Evolutionary conservation across 1,284 basidiomycete species (phyloP).

Genomic region (Tylopilus orsonianus): DNA sequence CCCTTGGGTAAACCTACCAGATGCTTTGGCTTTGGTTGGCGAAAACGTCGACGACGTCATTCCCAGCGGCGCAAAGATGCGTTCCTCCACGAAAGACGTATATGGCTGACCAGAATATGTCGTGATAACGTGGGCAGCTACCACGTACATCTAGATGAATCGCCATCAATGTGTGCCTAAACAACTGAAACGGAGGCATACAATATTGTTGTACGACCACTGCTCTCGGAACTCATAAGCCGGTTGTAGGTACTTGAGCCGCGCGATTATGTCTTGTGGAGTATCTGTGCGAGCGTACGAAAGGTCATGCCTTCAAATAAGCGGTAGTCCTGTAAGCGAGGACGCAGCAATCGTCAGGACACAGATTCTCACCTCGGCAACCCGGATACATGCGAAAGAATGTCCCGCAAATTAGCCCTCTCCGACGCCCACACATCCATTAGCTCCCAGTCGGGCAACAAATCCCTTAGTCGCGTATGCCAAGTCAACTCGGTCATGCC

Average conservation of each 20-base stretch:
- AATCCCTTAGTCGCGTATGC: conserved; percentile 36
- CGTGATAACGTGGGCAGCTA: conserved; percentile 35
- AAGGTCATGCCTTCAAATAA: conserved; percentile 35
- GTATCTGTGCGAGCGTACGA: conserved; percentile 34
- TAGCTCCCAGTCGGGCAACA: conserved; percentile 40
- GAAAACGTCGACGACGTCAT: conserved; percentile 40
- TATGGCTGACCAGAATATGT: conserved; percentile 36
- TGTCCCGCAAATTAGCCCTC: conserved; percentile 37
- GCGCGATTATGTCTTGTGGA: conserved; percentile 25
- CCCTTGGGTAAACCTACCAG: conserved; percentile 37
- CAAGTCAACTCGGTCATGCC: conserved; percentile 34
- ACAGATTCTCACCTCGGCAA: conserved; percentile 32
- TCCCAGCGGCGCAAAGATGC: conserved; percentile 32
- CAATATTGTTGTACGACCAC: conserved; percentile 45
- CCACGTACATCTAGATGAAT: conserved; percentile 36
- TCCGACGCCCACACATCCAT: conserved; percentile 36
- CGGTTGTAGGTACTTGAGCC: conserved; percentile 37
- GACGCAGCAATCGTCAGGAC: background rate
- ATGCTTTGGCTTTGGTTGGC: conserved; percentile 31
- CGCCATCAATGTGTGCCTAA: background rate
- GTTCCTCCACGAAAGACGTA: conserved; percentile 33
- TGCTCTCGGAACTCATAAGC: conserved; percentile 40
- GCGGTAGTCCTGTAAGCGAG: background rate
- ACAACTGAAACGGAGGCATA: conserved; percentile 4
- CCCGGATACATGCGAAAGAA: conserved; percentile 41